Evolutionary conservation across 768 basidiomycete species (phyloP).

Genomic region (Phanerodontia chrysosporium): DNA sequence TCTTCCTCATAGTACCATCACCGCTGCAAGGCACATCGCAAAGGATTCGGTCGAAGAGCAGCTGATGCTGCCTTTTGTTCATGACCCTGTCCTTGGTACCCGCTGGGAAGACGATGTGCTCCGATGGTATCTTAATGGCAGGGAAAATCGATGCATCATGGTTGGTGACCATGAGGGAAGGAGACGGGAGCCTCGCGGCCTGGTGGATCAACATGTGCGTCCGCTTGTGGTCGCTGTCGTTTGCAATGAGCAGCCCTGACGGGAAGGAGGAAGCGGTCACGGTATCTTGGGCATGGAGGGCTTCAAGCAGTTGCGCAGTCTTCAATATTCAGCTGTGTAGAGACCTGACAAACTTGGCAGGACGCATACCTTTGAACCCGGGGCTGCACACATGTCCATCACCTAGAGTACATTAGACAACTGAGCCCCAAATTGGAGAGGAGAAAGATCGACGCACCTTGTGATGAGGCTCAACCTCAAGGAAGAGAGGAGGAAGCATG

Average conservation of each 20-base stretch:
- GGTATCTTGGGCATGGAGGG: slow-evolving; percentile 78
- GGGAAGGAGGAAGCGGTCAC: slow-evolving; percentile 64
- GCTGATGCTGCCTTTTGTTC: slow-evolving; percentile 38
- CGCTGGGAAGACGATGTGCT: slow-evolving; percentile 27
- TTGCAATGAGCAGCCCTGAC: slow-evolving; percentile 86
- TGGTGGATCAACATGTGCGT: slow-evolving; percentile 97
- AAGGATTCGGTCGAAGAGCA: slow-evolving; percentile 89
- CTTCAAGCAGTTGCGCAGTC: slow-evolving; percentile 96
- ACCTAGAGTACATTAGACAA: slow-evolving; percentile 40
- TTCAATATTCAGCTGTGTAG: slow-evolving; percentile 24
- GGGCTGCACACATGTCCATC: slow-evolving; percentile 98
- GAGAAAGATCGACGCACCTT: slow-evolving; percentile 36
- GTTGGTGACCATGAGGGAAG: slow-evolving; percentile 92
- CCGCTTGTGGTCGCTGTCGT: slow-evolving; percentile 92
- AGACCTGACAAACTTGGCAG: neutral
- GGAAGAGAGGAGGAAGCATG: slow-evolving; percentile 96
- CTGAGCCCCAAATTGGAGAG: neutral
- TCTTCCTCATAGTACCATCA: slow-evolving; percentile 94
- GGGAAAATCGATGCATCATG: slow-evolving; percentile 90
- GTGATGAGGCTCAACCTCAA: slow-evolving; percentile 94
- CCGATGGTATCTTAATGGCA: slow-evolving; percentile 45
- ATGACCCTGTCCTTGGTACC: slow-evolving; percentile 28
- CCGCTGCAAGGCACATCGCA: slow-evolving; percentile 98
- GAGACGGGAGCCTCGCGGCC: slow-evolving; percentile 88
- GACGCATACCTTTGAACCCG: slow-evolving; percentile 79